These are phyloP conservation scores for Calonectria honghensis DNA, from an alignment of 2,329 filamentous ascomycete species.

Conservation along the genomic window DNA sequence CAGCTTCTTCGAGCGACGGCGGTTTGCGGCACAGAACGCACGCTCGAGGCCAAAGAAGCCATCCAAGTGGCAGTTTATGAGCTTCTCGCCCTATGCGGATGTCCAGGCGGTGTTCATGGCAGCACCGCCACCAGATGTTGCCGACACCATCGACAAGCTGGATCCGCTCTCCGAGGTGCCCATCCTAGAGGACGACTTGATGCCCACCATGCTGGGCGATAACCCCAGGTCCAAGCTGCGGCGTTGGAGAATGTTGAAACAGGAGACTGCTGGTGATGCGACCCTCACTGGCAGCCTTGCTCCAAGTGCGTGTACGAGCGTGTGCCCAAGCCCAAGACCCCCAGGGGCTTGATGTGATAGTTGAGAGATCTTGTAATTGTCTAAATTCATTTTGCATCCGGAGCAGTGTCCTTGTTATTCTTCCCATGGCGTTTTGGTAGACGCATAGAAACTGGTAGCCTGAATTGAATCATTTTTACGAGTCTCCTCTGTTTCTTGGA, in stretches of 20 bases:
- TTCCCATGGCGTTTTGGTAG: neutral
- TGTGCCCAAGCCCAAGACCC: constrained; percentile 27
- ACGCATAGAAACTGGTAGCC: constrained; percentile 12
- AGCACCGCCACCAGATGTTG: constrained; percentile 68
- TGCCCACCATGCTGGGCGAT: constrained; percentile 51
- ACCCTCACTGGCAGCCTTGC: neutral
- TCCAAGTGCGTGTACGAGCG: constrained; percentile 14
- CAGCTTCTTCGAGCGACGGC: constrained; percentile 75
- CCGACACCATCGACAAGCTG: constrained; percentile 57
- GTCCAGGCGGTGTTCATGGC: constrained; percentile 76
- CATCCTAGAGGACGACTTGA: constrained; percentile 55
- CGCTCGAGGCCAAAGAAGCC: constrained; percentile 48
- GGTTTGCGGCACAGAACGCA: constrained; percentile 60
- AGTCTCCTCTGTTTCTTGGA: neutral
- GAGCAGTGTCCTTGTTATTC: neutral
- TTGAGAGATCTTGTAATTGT: neutral
- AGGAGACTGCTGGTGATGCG: constrained; percentile 23
- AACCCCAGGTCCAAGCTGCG: constrained; percentile 42
- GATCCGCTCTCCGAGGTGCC: constrained; percentile 57
- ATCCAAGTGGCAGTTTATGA: constrained; percentile 67
- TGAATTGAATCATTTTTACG: neutral
- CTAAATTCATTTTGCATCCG: neutral
- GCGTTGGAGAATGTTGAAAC: constrained; percentile 36
- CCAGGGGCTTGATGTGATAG: neutral
- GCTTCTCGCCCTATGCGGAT: constrained; percentile 74